Percentiles rank a stretch among this genome's conserved stretches.
These are phyloP conservation scores for Serpula lacrymans DNA, from an alignment of 768 basidiomycete species.

Conservation along the genomic window DNA sequence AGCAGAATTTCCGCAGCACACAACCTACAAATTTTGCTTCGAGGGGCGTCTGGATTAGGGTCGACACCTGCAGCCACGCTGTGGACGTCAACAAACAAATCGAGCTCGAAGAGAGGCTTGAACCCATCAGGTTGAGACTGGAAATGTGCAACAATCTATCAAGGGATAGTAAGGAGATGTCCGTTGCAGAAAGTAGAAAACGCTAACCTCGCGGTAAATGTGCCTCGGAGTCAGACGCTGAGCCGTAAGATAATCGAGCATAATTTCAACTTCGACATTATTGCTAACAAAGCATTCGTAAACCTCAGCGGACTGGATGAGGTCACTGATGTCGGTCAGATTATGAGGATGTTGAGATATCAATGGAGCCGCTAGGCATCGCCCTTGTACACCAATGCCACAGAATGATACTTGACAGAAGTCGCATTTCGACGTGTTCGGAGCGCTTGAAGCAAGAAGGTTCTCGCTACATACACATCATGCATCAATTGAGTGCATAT, in stretches of 20 bases:
- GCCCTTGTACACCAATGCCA: conserved; percentile 71
- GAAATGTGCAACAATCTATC: conserved; percentile 60
- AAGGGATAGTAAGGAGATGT: conserved; percentile 6
- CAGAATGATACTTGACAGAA: conserved; percentile 82
- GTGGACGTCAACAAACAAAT: conserved; percentile 70
- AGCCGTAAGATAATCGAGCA: conserved; percentile 74
- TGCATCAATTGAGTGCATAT: conserved; percentile 2
- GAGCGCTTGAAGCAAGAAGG: conserved; percentile 67
- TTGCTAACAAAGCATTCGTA: conserved; percentile 82
- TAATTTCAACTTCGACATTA: conserved; percentile 75
- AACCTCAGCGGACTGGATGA: conserved; percentile 70
- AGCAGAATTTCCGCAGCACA: conserved; percentile 76
- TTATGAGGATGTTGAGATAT: conserved; percentile 64
- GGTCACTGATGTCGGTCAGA: conserved; percentile 63
- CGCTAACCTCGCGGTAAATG: conserved; percentile 71
- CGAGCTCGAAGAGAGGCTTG: conserved; percentile 61
- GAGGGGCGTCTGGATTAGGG: conserved; percentile 54
- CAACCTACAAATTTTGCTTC: conserved; percentile 59
- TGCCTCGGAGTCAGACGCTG: conserved; percentile 61
- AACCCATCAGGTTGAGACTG: conserved; percentile 62
- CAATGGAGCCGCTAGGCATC: conserved; percentile 63
- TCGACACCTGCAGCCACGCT: conserved; percentile 52
- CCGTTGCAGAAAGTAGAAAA: neutral
- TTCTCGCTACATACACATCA: conserved; percentile 53
- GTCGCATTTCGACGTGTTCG: conserved; percentile 79